phyloP scores from a whole-genome alignment of 805 yeast genomes.

The Nakazawaea ambrosiae region DNA sequence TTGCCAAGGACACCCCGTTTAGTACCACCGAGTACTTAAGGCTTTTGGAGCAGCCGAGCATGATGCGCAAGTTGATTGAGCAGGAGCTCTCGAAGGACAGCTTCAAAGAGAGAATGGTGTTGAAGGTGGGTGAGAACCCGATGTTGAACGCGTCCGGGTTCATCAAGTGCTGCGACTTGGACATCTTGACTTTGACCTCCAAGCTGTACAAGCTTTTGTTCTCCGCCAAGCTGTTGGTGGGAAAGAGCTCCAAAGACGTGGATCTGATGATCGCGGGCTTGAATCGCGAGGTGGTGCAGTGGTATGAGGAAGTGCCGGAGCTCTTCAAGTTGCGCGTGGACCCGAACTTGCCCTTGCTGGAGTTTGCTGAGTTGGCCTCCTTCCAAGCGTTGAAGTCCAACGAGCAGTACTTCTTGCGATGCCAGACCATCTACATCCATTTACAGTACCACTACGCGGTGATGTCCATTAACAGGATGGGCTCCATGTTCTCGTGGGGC shows the following conservation, averaged over 20 bases:
- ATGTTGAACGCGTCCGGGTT: not conserved
- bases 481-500: slow-evolving; percentile 11
- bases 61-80: not conserved
- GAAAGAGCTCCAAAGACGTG: slow-evolving; percentile 15
- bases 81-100: not conserved
- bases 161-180: not conserved
- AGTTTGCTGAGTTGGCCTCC: not conserved
- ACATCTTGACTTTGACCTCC: slow-evolving; percentile 9
- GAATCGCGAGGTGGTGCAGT: slow-evolving; percentile 20
- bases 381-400: not conserved
- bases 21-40: not conserved
- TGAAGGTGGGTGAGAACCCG: not conserved
- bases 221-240: slow-evolving; percentile 20
- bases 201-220: slow-evolving; percentile 21
- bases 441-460: slow-evolving; percentile 21
- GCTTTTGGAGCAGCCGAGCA: not conserved
- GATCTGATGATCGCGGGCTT: slow-evolving; percentile 11
- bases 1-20: not conserved
- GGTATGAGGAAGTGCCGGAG: slow-evolving; percentile 22
- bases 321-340: slow-evolving; percentile 15
- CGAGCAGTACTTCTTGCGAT: not conserved
- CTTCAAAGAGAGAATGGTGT: not conserved
- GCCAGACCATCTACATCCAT: slow-evolving; percentile 11
- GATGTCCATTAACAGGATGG: slow-evolving; percentile 20
- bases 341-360: not conserved